These are phyloP conservation scores for Mrakia blollopis DNA, from an alignment of 768 basidiomycete species.

Conservation along the genomic window DNA sequence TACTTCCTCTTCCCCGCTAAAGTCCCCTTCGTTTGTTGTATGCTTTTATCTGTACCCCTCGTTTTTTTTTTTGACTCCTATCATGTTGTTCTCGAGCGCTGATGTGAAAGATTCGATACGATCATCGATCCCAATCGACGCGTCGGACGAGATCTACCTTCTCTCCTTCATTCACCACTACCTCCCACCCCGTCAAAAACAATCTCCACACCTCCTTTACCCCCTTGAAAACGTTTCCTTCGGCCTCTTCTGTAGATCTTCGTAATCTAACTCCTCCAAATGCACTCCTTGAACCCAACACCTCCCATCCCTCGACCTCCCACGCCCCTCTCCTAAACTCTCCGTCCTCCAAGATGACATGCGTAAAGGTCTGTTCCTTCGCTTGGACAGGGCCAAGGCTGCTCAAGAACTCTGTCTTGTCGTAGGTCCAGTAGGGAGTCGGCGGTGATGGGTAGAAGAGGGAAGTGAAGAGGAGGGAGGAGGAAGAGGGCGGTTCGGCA, in stretches of 20 bases:
- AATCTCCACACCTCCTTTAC: neutral
- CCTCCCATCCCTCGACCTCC: neutral
- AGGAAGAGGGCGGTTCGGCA: conserved; percentile 51
- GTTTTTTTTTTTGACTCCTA: no score
- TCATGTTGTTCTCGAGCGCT: no score
- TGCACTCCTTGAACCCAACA: conserved; percentile 2
- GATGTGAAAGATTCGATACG: no score
- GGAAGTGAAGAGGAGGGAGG: conserved; percentile 38
- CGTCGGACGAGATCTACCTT: no score
- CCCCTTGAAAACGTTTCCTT: neutral
- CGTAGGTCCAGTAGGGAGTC: conserved; percentile 2
- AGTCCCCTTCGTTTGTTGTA: no score
- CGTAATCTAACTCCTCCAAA: conserved; percentile 3
- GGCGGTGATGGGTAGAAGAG: neutral
- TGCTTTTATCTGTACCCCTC: no score
- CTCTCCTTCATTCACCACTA: neutral
- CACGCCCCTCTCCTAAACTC: neutral
- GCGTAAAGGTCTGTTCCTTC: neutral
- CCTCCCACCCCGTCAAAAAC: neutral
- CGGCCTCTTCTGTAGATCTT: neutral
- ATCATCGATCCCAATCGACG: no score
- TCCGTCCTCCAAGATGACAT: conserved; percentile 10
- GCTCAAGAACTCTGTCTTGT: conserved; percentile 19
- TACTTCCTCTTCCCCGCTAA: no score
- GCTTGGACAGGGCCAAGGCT: neutral